These are phyloP conservation scores for Aaosphaeria pasadenensis DNA, from an alignment of 2,329 filamentous ascomycete species.

Conservation along the genomic window DNA sequence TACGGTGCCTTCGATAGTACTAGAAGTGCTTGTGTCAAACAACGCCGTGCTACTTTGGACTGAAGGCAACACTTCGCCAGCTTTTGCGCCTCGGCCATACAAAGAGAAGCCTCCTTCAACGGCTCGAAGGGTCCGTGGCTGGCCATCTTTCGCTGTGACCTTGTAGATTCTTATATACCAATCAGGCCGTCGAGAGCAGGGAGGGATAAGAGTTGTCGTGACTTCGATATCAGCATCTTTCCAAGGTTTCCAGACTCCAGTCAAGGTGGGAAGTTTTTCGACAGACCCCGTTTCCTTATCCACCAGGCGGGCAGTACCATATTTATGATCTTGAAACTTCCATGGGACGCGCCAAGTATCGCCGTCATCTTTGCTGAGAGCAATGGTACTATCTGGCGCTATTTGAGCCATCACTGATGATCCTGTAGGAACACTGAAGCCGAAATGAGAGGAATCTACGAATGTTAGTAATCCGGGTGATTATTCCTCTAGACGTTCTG, in stretches of 20 bases:
- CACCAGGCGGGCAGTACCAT: slow-evolving; percentile 4
- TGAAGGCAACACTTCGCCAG: slow-evolving; percentile 16
- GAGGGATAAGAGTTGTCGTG: slow-evolving; percentile 18
- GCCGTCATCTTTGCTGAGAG: slow-evolving; percentile 36
- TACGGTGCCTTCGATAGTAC: slow-evolving; percentile 17
- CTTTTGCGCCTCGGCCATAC: slow-evolving; percentile 18
- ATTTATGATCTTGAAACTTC: slow-evolving; percentile 15
- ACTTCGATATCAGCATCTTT: slow-evolving; percentile 23
- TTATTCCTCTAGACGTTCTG: too few relatives aligned
- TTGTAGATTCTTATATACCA: slow-evolving; percentile 26
- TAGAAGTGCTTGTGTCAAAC: background rate
- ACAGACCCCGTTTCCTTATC: background rate
- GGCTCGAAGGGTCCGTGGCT: slow-evolving; percentile 1
- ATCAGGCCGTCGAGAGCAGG: slow-evolving; percentile 23
- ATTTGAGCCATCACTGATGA: slow-evolving; percentile 35
- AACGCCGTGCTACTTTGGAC: background rate
- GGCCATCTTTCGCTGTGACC: slow-evolving; percentile 1
- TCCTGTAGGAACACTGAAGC: slow-evolving; percentile 40
- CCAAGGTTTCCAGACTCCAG: slow-evolving; percentile 28
- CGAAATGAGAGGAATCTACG: slow-evolving; percentile 30
- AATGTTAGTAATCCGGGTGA: background rate
- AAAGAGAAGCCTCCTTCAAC: slow-evolving; percentile 30
- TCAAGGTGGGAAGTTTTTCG: slow-evolving; percentile 11
- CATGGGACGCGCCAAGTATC: slow-evolving; percentile 41
- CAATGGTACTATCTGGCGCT: slow-evolving; percentile 40